A percentile compares a stretch with the other conserved stretches of the same genome.
Conservation (phyloP, 805 yeast species). For the Teunomyces tritomae region DNA sequence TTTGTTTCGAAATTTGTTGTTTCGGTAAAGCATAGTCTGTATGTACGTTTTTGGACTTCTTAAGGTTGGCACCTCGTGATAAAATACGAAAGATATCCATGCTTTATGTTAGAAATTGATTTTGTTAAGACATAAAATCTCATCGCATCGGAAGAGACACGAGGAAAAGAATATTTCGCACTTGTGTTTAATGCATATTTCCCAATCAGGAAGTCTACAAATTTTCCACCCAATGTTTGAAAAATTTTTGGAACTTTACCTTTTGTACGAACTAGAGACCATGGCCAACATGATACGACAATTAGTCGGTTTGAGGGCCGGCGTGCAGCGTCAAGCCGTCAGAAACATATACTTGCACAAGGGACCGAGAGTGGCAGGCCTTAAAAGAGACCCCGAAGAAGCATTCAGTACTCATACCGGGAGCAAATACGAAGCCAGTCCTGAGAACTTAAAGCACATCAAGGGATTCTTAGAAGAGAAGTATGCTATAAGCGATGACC, state of each 20-base stretch:
- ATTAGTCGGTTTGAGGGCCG: constrained; percentile 6
- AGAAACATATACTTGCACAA: constrained; percentile 42
- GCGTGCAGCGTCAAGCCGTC: constrained; percentile 8
- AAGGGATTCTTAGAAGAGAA: constrained; percentile 47
- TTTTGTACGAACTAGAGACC: not conserved
- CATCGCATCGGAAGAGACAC: constrained; percentile 3
- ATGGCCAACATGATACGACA: constrained; percentile 14
- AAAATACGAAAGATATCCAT: constrained; percentile 91
- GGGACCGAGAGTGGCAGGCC: constrained; percentile 64
- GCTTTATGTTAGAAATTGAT: not conserved
- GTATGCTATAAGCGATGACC: constrained; percentile 55
- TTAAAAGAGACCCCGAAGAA: constrained; percentile 67
- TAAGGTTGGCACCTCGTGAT: constrained; percentile 80
- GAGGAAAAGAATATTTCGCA: not conserved
- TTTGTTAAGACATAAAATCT: not conserved
- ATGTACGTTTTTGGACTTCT: constrained; percentile 48
- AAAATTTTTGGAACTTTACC: not conserved
- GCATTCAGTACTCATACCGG: constrained; percentile 33
- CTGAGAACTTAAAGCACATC: constrained; percentile 47
- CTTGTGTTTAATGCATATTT: not conserved
- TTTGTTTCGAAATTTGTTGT: constrained; percentile 23
- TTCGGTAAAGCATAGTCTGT: constrained; percentile 40
- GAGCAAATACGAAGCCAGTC: constrained; percentile 49
- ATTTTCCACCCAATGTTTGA: constrained; percentile 4
- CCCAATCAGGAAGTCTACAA: constrained; percentile 1